Evolutionary conservation across 352 stramenopile genomes (phyloP).

Genomic region (Phytopythium boreale): DNA sequence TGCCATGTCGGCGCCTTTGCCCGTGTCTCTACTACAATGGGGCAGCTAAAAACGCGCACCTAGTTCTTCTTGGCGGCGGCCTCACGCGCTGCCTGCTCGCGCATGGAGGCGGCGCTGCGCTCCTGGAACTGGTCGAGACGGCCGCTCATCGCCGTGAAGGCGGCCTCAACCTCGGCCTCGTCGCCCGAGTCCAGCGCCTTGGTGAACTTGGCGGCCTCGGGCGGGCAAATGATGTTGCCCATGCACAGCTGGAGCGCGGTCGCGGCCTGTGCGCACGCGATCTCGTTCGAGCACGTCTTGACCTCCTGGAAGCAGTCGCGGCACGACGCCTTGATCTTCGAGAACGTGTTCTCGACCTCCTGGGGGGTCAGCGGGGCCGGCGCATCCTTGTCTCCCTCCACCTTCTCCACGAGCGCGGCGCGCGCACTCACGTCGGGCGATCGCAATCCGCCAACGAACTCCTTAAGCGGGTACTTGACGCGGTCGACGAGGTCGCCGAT

Average conservation of each 20-base stretch:
- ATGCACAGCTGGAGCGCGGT: conserved; percentile 90
- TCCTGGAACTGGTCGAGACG: conserved; percentile 82
- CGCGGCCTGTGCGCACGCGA: conserved; percentile 80
- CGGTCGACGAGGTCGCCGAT: conserved; percentile 69
- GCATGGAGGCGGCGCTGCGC: conserved; percentile 65
- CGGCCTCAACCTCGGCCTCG: conserved; percentile 61
- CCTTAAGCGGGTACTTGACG: conserved; percentile 73
- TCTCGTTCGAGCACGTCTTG: conserved; percentile 71
- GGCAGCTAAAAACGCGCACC: background rate
- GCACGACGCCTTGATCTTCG: conserved; percentile 83
- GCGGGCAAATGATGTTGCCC: conserved; percentile 79
- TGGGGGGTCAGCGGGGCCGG: conserved; percentile 47
- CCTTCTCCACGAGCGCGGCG: conserved; percentile 45
- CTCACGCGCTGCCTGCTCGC: conserved; percentile 70
- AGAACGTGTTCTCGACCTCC: conserved; percentile 80
- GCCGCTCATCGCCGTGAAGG: conserved; percentile 74
- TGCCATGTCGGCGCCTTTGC: background rate
- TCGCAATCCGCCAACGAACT: conserved; percentile 44
- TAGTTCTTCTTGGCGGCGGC: conserved; percentile 43
- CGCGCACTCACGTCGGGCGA: conserved; percentile 49
- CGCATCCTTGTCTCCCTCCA: conserved; percentile 32
- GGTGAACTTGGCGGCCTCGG: conserved; percentile 61
- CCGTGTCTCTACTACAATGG: background rate
- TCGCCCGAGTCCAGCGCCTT: conserved; percentile 66
- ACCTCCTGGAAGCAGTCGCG: conserved; percentile 76